phyloP scores from a whole-genome alignment of 2,329 filamentous ascomycete species.

The Leptographium lundbergii region DNA sequence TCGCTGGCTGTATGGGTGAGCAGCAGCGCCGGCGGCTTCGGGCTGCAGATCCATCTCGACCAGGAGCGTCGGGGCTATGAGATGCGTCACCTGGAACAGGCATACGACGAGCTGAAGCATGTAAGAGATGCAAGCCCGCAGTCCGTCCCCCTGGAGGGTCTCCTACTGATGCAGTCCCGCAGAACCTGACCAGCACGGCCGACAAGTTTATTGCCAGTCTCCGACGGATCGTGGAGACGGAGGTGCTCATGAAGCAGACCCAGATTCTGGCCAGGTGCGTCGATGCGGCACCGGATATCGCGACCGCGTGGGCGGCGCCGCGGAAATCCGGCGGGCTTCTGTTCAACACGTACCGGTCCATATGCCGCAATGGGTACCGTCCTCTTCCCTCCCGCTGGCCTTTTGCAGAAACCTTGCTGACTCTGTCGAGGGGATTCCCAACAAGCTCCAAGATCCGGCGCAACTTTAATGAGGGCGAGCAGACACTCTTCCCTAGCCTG shows the following conservation, averaged over 20 bases:
- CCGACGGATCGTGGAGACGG: slow-evolving; percentile 1
- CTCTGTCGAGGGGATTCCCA: not conserved
- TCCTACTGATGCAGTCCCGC: not conserved
- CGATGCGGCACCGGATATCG: not conserved
- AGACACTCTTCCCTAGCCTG: not conserved
- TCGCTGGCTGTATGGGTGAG: slow-evolving; percentile 5
- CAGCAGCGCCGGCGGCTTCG: slow-evolving; percentile 1
- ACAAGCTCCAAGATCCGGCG: not conserved
- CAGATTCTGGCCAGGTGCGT: not conserved
- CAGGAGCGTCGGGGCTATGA: slow-evolving; percentile 3
- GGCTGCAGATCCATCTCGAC: slow-evolving; percentile 1
- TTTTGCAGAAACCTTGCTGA: no score
- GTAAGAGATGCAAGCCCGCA: not conserved
- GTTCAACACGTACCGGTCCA: slow-evolving; percentile 3
- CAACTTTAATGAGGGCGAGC: slow-evolving; percentile 3
- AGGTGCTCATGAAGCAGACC: slow-evolving; percentile 1
- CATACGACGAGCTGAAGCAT: slow-evolving; percentile 1
- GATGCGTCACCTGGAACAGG: slow-evolving; percentile 3
- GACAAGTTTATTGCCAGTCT: not conserved
- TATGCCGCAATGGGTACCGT: slow-evolving; percentile 2
- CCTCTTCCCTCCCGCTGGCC: no score
- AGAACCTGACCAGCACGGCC: not conserved
- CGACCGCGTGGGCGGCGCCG: not conserved
- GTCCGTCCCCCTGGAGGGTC: not conserved
- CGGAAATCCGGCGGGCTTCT: not conserved